phyloP scores from a whole-genome alignment of 805 yeast species.

The Ogataea henricii region DNA sequence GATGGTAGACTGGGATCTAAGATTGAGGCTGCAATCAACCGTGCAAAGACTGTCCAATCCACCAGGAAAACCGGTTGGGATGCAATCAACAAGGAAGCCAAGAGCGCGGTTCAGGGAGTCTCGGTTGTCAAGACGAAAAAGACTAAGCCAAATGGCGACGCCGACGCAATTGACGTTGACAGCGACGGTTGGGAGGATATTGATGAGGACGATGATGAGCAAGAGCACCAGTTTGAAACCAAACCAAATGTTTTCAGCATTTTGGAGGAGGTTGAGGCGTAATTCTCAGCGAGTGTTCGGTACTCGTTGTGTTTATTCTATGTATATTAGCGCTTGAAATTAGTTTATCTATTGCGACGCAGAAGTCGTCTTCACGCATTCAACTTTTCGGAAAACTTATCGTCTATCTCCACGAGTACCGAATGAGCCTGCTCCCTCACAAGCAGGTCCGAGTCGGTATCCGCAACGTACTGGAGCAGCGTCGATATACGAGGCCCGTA shows the following conservation, averaged over 20 bases:
- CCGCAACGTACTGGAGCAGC: conserved; percentile 44
- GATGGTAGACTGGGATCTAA: conserved; percentile 60
- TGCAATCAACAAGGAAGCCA: conserved; percentile 54
- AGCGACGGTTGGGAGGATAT: conserved; percentile 26
- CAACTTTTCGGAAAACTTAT: conserved; percentile 23
- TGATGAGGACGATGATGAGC: conserved; percentile 23
- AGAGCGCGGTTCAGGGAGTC: conserved; percentile 26
- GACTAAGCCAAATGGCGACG: conserved; percentile 5
- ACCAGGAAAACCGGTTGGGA: conserved; percentile 78
- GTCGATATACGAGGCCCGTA: conserved; percentile 46
- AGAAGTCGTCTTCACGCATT: not conserved
- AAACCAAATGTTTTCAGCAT: conserved; percentile 30
- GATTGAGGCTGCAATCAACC: conserved; percentile 61
- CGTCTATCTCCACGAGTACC: conserved; percentile 35
- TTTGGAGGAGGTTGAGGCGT: conserved; percentile 32
- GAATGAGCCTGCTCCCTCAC: conserved; percentile 59
- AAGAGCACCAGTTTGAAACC: conserved; percentile 2
- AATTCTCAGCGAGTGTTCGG: not conserved
- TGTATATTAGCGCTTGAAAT: not conserved
- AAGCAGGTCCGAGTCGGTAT: conserved; percentile 56
- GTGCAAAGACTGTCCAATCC: conserved; percentile 61
- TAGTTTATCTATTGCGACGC: not conserved
- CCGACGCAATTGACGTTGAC: conserved; percentile 20
- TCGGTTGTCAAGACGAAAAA: not conserved
- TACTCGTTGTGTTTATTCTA: not conserved